phyloP scores from a whole-genome alignment of 2,329 filamentous ascomycete species.

The Kalaharituber pfeilii region DNA sequence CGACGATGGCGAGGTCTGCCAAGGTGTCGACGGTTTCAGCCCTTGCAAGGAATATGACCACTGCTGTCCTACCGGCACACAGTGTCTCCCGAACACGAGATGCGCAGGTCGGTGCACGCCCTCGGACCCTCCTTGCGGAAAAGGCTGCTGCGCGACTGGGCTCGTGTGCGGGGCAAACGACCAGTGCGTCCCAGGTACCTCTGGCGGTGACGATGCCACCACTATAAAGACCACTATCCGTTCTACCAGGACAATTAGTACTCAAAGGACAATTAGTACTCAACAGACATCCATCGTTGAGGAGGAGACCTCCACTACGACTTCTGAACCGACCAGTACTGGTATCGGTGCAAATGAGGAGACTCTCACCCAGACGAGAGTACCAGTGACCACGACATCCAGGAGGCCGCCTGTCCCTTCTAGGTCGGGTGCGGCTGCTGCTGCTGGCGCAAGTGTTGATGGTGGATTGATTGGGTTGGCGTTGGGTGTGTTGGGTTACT shows the following conservation, averaged over 20 bases:
- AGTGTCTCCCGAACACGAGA: not conserved
- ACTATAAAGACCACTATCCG: not conserved
- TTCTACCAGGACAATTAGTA: not conserved
- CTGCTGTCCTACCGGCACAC: slow-evolving; percentile 1
- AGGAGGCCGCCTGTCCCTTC: not conserved
- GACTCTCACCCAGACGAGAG: too few relatives aligned
- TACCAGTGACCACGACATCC: too few relatives aligned
- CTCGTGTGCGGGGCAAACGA: not conserved
- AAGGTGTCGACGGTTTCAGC: too few relatives aligned
- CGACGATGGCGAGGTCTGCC: too few relatives aligned
- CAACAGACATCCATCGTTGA: not conserved
- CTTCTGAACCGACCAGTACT: too few relatives aligned
- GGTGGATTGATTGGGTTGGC: not conserved
- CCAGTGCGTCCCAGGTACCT: not conserved
- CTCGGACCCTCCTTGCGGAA: not conserved
- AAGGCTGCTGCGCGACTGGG: not conserved
- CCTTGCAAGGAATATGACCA: not conserved
- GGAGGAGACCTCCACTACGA: not conserved
- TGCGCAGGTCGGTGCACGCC: not conserved
- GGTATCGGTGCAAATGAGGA: too few relatives aligned
- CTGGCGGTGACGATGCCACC: not conserved
- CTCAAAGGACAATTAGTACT: not conserved
- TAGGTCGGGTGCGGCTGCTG: not conserved
- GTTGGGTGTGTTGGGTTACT: not conserved
- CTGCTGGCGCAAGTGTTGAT: not conserved